phyloP scores from a whole-genome alignment of 192 early-diverging fungal species.

The Coemansia interrupta region DNA sequence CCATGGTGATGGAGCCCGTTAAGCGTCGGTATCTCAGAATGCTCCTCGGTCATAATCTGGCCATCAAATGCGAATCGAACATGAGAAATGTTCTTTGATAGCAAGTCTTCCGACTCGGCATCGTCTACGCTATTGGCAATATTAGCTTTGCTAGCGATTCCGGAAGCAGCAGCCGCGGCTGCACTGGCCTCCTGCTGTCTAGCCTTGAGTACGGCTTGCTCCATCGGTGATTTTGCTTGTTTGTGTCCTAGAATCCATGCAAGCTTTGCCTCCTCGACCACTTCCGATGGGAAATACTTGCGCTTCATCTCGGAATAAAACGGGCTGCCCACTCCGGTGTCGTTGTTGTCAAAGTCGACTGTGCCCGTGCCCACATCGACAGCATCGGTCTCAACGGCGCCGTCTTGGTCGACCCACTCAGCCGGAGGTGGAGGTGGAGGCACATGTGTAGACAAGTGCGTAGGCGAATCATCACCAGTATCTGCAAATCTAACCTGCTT shows the following conservation, averaged over 20 bases:
- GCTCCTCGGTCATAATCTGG: slow-evolving; percentile 56
- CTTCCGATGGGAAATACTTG: slow-evolving; percentile 37
- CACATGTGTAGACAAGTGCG: background rate
- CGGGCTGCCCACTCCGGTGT: slow-evolving; percentile 25
- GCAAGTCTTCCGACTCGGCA: slow-evolving; percentile 5
- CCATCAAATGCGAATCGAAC: slow-evolving; percentile 82
- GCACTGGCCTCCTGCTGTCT: slow-evolving; percentile 9
- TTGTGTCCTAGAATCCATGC: slow-evolving; percentile 51
- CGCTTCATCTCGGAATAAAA: slow-evolving; percentile 41
- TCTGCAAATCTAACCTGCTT: slow-evolving; percentile 38
- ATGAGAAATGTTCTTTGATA: slow-evolving; percentile 42
- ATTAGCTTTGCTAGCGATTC: background rate
- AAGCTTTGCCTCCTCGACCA: slow-evolving; percentile 52
- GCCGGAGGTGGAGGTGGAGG: slow-evolving; percentile 34
- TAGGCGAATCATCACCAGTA: slow-evolving; percentile 6
- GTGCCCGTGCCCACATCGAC: background rate
- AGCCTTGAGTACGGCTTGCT: slow-evolving; percentile 15
- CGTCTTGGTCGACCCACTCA: slow-evolving; percentile 29
- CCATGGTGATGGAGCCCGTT: slow-evolving; percentile 89
- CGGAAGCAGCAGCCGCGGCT: background rate
- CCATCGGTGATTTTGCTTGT: slow-evolving; percentile 47
- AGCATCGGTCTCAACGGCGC: background rate
- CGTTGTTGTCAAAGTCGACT: slow-evolving; percentile 34
- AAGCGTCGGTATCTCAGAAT: slow-evolving; percentile 56
- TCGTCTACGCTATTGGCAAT: background rate